A percentile compares a stretch with the other conserved stretches of the same genome.
These are phyloP conservation scores for Boletellus dicymbophilus DNA, from an alignment of 1,284 basidiomycete genomes.

Conservation along the genomic window DNA sequence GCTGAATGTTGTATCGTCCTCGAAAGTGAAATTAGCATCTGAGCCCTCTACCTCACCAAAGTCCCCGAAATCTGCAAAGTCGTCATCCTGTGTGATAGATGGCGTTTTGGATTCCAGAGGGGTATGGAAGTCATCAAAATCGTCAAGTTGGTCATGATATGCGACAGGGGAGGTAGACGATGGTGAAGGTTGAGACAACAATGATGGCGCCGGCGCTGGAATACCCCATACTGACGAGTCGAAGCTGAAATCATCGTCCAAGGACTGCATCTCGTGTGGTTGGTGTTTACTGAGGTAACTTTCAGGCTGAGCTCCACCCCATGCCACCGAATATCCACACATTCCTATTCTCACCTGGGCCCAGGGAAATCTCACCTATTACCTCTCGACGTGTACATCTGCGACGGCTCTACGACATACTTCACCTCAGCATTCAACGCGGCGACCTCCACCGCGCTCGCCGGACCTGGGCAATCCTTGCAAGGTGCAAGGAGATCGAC, in stretches of 20 bases:
- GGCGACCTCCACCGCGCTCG: conserved; percentile 67
- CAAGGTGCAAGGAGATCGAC: conserved; percentile 81
- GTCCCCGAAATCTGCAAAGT: conserved; percentile 87
- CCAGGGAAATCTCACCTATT: conserved; percentile 43
- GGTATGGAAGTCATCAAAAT: conserved; percentile 69
- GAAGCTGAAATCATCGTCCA: conserved; percentile 74
- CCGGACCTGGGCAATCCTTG: conserved; percentile 78
- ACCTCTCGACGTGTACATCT: conserved; percentile 70
- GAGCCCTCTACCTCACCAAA: conserved; percentile 68
- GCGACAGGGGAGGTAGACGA: conserved; percentile 28
- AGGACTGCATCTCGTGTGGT: conserved; percentile 33
- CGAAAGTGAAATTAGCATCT: conserved; percentile 37
- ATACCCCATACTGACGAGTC: conserved; percentile 73
- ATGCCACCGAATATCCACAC: conserved; percentile 33
- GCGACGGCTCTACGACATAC: conserved; percentile 69
- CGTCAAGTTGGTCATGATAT: conserved; percentile 58
- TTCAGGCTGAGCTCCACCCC: neutral
- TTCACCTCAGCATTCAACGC: conserved; percentile 74
- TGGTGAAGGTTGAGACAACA: conserved; percentile 31
- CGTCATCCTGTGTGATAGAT: conserved; percentile 56
- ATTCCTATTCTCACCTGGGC: conserved; percentile 62
- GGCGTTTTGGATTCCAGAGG: conserved; percentile 45
- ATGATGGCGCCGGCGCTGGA: conserved; percentile 40
- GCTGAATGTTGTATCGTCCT: conserved; percentile 43
- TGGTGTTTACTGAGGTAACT: too few relatives aligned